Evolutionary conservation across 2,329 filamentous ascomycete species (phyloP), one percentile per base, ranked within the genome.

Genomic region (Allantophomopsis cytisporea): DNA sequence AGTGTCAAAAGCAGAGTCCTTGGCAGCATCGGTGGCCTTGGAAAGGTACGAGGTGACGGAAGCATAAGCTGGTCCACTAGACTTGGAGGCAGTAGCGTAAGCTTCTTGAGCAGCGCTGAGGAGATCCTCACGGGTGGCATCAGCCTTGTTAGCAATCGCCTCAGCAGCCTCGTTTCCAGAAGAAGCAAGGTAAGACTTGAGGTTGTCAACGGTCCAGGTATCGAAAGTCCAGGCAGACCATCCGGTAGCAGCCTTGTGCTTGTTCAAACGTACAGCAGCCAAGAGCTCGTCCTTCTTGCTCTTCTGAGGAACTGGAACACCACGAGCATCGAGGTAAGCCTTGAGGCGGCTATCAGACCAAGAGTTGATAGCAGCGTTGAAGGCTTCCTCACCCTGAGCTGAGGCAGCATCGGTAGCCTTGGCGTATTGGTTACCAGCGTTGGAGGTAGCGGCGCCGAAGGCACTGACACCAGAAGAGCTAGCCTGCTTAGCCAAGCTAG

Each of bases 311-410:
- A 86, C 76, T 12, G 82, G 80, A 34, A 89, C 64, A 33, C 82
- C 80, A 42, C 84, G 81, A 7, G 82, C 73, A 55, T 88, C 83
- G 5, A 89, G 71, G 52, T 79, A 89, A 2, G 74, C 73, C 65
- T 89, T 89, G 32, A 89, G 69, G 14, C 82, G 76, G 51, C 73
- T 84, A 31, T 87, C 76, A 3, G 81, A 83, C 83, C 83, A 89
- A 1, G 64, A 62, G 17, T 63, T 58, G 39, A 78, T 60, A 6
- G 70, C 76, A 30, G 63, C 50, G 54, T 84, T 68, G 56, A 88
- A 89, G 0, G 73, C 73, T 45, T 83, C 73, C 35, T 80, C 71
- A 3, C 65, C 66, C 47, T 75, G 77, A 30, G 76, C 57, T 8
- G 68, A 66, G 1, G 71, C 79, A 51, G 75, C 70, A 41, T 86